Conservation (phyloP, 768 basidiomycete species). For the Pholiota microspora region DNA sequence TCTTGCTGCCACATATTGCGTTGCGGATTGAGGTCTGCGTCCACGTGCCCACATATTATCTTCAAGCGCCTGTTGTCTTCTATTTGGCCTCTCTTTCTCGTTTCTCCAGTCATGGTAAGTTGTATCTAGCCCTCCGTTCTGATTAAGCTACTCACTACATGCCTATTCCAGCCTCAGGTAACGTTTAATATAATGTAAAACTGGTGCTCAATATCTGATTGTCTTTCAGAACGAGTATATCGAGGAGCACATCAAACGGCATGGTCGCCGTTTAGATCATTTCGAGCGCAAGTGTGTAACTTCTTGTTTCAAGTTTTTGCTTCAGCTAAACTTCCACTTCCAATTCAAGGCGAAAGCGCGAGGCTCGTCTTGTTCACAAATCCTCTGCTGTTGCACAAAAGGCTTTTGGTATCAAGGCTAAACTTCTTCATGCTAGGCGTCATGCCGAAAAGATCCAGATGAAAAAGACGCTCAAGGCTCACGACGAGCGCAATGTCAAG, state of each 20-base stretch:
- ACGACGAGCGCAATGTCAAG: conserved; percentile 98
- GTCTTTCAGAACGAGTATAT: conserved; percentile 91
- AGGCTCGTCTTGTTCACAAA: conserved; percentile 74
- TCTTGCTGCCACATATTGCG: conserved; percentile 73
- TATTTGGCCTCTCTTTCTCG: conserved; percentile 29
- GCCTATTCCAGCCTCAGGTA: conserved; percentile 63
- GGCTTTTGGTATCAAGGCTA: conserved; percentile 95
- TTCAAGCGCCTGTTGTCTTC: conserved; percentile 20
- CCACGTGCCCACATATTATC: conserved; percentile 30
- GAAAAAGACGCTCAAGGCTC: conserved; percentile 99
- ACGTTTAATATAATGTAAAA: background rate
- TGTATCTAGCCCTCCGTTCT: background rate
- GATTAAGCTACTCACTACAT: conserved; percentile 15
- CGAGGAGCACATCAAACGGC: conserved; percentile 96
- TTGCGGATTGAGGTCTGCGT: conserved; percentile 7
- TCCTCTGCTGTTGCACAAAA: conserved; percentile 88
- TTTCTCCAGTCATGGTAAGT: conserved; percentile 41
- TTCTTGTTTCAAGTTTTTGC: background rate
- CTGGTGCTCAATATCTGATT: background rate
- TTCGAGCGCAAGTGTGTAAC: conserved; percentile 86
- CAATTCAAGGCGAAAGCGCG: conserved; percentile 67
- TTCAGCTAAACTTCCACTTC: background rate
- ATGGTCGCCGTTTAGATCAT: conserved; percentile 94
- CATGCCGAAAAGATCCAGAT: conserved; percentile 98
- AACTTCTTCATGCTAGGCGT: conserved; percentile 94